These are phyloP conservation scores for Oryza nivara DNA, from an alignment of 176 grass and related monocot species.

Conservation along the genomic window DNA sequence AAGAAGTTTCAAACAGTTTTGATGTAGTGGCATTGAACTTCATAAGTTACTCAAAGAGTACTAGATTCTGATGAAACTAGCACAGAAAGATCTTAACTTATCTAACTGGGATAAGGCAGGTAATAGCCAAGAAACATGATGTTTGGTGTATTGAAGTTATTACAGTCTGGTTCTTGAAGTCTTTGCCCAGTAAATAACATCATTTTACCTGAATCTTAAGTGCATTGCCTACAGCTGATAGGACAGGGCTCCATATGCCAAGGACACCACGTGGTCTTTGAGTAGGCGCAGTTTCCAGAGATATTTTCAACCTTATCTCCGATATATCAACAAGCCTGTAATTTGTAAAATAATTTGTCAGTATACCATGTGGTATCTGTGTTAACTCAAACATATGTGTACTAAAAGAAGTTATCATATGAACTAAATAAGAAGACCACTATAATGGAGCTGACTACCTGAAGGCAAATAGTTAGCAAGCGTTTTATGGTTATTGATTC, in stretches of 20 bases:
- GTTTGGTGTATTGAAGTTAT: conserved; percentile 5
- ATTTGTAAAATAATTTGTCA: conserved; percentile 46
- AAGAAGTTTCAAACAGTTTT: background rate
- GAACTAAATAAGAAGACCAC: conserved; percentile 5
- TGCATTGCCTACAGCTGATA: conserved; percentile 96
- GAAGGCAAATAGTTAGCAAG: background rate
- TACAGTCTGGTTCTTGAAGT: conserved; percentile 20
- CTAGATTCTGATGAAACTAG: background rate
- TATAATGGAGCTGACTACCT: background rate
- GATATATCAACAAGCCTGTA: conserved; percentile 94
- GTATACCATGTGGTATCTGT: conserved; percentile 6
- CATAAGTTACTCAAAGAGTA: conserved; percentile 13
- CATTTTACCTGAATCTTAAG: conserved; percentile 93
- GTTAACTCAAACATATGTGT: conserved; percentile 21
- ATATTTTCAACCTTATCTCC: conserved; percentile 92
- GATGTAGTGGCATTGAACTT: background rate
- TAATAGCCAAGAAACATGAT: background rate
- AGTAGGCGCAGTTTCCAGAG: conserved; percentile 91
- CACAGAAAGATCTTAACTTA: background rate
- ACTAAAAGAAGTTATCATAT: conserved; percentile 25
- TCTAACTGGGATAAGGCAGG: conserved; percentile 10
- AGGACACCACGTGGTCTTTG: conserved; percentile 90
- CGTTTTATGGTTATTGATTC: background rate
- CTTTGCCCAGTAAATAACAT: conserved; percentile 18
- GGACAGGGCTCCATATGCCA: conserved; percentile 91